phyloP scores from a whole-genome alignment of 2,329 filamentous ascomycete genomes.

The Colletotrichum destructivum region DNA sequence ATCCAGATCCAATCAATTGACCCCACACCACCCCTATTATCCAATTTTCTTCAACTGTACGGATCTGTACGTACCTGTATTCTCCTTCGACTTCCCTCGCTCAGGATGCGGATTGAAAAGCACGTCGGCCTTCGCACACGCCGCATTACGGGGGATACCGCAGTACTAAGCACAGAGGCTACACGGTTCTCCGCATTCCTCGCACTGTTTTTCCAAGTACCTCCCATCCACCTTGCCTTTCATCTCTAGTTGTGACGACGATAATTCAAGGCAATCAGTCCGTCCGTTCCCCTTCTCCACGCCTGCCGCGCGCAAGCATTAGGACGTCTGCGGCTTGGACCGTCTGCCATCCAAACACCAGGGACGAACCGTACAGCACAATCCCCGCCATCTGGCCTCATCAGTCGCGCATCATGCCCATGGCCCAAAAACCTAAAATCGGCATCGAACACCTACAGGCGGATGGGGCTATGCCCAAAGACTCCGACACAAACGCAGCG shows the following conservation, averaged over 20 bases:
- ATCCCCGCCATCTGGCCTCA: neutral
- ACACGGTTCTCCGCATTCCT: no score
- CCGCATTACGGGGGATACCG: slow-evolving; percentile 4
- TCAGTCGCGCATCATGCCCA: slow-evolving; percentile 12
- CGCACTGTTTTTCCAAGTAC: slow-evolving; percentile 13
- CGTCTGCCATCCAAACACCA: slow-evolving; percentile 29
- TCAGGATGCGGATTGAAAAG: no score
- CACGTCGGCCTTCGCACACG: neutral
- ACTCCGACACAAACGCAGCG: neutral
- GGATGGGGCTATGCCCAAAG: no score
- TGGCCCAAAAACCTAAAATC: neutral
- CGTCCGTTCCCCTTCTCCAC: slow-evolving; percentile 28
- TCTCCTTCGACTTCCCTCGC: no score
- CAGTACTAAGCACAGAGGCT: neutral
- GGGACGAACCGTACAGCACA: slow-evolving; percentile 3
- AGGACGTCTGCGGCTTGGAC: slow-evolving; percentile 29
- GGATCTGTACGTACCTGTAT: neutral
- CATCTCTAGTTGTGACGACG: slow-evolving; percentile 24
- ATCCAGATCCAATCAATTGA: slow-evolving; percentile 20
- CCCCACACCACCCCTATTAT: slow-evolving; percentile 2
- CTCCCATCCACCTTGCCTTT: neutral
- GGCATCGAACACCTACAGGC: neutral
- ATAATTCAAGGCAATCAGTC: slow-evolving; percentile 24
- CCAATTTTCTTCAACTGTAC: neutral
- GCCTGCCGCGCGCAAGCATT: slow-evolving; percentile 2